Percentiles rank a stretch among this genome's conserved stretches.
phyloP scores from a whole-genome alignment of 345 rosid genomes.

The Populus euphratica region DNA sequence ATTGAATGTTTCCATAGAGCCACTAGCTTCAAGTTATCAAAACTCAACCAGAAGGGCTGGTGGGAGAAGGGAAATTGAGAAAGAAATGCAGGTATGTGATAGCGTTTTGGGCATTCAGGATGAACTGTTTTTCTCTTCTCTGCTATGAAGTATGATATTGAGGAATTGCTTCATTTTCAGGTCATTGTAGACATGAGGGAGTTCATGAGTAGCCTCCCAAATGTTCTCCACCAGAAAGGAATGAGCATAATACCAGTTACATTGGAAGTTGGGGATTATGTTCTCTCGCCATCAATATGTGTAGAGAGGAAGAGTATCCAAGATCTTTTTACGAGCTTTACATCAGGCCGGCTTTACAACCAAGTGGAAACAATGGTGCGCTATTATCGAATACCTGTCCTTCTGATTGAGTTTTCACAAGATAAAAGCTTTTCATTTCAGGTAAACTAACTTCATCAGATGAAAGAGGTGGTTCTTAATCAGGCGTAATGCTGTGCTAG shows the following conservation, averaged over 20 bases:
- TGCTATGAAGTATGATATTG: background rate
- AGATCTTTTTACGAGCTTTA: constrained; percentile 91
- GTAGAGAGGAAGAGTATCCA: constrained; percentile 95
- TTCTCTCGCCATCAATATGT: constrained; percentile 79
- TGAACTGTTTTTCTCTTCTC: constrained; percentile 6
- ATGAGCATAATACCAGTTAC: constrained; percentile 88
- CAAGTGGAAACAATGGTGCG: constrained; percentile 93
- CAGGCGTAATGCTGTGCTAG: background rate
- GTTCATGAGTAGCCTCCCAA: constrained; percentile 99
- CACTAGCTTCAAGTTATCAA: constrained; percentile 62
- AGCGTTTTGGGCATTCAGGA: background rate
- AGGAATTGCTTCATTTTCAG: constrained; percentile 31
- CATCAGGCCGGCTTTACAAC: constrained; percentile 89
- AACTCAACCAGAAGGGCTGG: constrained; percentile 93
- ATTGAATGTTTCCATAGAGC: constrained; percentile 47
- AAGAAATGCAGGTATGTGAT: constrained; percentile 73
- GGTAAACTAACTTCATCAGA: constrained; percentile 38
- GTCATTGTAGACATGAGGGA: constrained; percentile 98
- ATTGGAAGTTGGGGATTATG: constrained; percentile 92
- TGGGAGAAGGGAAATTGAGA: constrained; percentile 82
- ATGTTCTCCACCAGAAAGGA: constrained; percentile 95
- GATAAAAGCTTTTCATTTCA: constrained; percentile 98
- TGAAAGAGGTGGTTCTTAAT: background rate
- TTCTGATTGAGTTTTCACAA: constrained; percentile 91
- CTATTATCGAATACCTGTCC: constrained; percentile 90